These are phyloP conservation scores for Chlorella sp. DNA, from an alignment of 139 green algal species.

Conservation along the genomic window DNA sequence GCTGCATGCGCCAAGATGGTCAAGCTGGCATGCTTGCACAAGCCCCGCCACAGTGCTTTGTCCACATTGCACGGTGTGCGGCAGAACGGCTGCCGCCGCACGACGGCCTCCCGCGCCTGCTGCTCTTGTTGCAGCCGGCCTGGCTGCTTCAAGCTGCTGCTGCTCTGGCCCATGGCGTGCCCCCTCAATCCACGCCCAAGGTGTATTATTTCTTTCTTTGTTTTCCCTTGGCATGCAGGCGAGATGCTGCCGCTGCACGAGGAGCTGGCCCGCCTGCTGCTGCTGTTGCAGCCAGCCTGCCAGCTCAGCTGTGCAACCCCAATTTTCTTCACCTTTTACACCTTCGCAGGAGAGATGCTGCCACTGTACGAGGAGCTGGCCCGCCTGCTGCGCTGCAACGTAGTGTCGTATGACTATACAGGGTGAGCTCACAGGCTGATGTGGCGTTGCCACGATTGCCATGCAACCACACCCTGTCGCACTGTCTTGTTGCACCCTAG, in stretches of 20 bases:
- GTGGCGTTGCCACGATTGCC: too few species aligned
- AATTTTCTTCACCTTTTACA: background rate
- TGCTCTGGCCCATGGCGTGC: background rate
- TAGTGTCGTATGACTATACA: constrained; percentile 89
- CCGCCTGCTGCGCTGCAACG: constrained; percentile 73
- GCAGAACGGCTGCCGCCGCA: background rate
- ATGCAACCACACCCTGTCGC: too few species aligned
- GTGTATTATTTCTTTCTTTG: too few species aligned
- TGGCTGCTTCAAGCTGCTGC: background rate
- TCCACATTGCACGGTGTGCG: too few species aligned
- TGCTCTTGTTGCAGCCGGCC: background rate
- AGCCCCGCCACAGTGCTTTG: too few species aligned
- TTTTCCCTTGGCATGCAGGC: background rate
- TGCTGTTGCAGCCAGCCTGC: too few species aligned
- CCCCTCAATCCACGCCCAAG: too few species aligned
- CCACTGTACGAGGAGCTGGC: constrained; percentile 77
- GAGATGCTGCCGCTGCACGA: constrained; percentile 88
- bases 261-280: constrained; percentile 32
- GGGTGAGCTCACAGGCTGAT: constrained; percentile 40
- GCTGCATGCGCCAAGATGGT: too few species aligned
- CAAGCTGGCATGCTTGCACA: too few species aligned
- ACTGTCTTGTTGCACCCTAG: too few species aligned
- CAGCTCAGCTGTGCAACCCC: too few species aligned
- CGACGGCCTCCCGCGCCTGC: background rate
- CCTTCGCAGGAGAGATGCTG: constrained; percentile 70